Evolutionary conservation across 2,329 filamentous ascomycete genomes (phyloP).

Genomic region (Tolypocladium paradoxum): DNA sequence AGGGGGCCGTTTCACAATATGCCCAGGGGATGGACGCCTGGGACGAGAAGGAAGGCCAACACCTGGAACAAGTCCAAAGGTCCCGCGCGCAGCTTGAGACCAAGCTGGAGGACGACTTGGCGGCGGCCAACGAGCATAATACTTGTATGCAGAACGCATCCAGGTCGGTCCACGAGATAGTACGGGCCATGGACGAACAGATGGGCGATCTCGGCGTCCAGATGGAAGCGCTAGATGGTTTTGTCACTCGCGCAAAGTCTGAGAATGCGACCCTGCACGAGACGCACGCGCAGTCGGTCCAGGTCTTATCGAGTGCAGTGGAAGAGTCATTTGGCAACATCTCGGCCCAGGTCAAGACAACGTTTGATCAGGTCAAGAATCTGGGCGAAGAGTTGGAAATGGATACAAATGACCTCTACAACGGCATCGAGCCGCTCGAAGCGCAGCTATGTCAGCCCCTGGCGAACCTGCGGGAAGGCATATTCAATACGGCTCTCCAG

Average conservation of each 20-base stretch:
- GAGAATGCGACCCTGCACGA: constrained; percentile 73
- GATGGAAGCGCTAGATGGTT: constrained; percentile 82
- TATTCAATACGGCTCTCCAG: constrained; percentile 52
- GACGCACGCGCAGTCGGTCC: constrained; percentile 56
- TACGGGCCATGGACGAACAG: constrained; percentile 81
- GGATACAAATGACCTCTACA: constrained; percentile 46
- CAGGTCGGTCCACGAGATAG: constrained; percentile 79
- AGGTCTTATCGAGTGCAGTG: constrained; percentile 54
- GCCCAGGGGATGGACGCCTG: constrained; percentile 62
- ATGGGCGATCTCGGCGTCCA: constrained; percentile 78
- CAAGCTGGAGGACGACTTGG: constrained; percentile 80
- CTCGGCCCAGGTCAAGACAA: constrained; percentile 56
- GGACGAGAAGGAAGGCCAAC: constrained; percentile 55
- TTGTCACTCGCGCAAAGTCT: constrained; percentile 68
- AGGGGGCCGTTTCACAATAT: constrained; percentile 55
- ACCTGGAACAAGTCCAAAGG: constrained; percentile 60
- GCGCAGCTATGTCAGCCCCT: constrained; percentile 57
- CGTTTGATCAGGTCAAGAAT: constrained; percentile 55
- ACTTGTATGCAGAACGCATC: constrained; percentile 75
- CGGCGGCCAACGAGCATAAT: constrained; percentile 66
- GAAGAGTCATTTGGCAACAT: constrained; percentile 64
- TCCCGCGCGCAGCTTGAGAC: constrained; percentile 70
- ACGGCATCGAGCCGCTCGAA: constrained; percentile 50
- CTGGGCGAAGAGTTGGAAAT: constrained; percentile 56
- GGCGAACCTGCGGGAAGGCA: constrained; percentile 56